Evolutionary conservation across 164 flowering plant genomes (phyloP).

Genomic region (Chimonanthus praecox): DNA sequence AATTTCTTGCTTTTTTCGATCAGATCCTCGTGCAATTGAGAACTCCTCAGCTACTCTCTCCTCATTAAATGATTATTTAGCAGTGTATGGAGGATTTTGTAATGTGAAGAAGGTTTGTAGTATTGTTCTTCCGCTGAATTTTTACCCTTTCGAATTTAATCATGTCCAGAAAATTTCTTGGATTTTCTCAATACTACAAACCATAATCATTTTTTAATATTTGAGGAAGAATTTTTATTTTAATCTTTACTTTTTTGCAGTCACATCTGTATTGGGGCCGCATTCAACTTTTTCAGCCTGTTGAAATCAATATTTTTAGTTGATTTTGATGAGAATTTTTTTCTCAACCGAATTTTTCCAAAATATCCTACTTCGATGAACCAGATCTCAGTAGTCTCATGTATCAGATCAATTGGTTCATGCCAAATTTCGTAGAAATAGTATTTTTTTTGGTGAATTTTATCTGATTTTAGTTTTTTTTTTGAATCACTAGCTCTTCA

Average conservation of each 20-base stretch:
- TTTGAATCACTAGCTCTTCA: background rate
- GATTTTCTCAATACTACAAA: background rate
- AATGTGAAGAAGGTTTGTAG: conserved; percentile 52
- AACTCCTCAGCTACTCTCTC: conserved; percentile 9
- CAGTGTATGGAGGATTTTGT: conserved; percentile 63
- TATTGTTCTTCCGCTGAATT: background rate
- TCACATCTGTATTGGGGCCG: too few relatives aligned
- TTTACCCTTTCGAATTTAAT: background rate
- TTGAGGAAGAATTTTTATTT: background rate
- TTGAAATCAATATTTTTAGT: too few relatives aligned
- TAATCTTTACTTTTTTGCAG: background rate
- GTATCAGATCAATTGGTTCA: too few relatives aligned
- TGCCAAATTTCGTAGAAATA: too few relatives aligned
- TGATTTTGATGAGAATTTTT: too few relatives aligned
- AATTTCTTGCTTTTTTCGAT: conserved; percentile 1
- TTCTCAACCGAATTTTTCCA: too few relatives aligned
- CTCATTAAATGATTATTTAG: conserved; percentile 46
- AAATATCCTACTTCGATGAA: too few relatives aligned
- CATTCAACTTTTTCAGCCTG: too few relatives aligned
- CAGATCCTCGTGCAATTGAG: conserved; percentile 36
- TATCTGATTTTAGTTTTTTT: too few relatives aligned
- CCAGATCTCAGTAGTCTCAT: too few relatives aligned
- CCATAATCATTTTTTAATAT: background rate
- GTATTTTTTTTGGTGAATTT: too few relatives aligned
- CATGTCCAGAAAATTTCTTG: background rate